Evolutionary conservation across 106 monocot genomes (phyloP), one percentile per base, ranked within the genome.

Genomic region (Dioscorea dumetorum): DNA sequence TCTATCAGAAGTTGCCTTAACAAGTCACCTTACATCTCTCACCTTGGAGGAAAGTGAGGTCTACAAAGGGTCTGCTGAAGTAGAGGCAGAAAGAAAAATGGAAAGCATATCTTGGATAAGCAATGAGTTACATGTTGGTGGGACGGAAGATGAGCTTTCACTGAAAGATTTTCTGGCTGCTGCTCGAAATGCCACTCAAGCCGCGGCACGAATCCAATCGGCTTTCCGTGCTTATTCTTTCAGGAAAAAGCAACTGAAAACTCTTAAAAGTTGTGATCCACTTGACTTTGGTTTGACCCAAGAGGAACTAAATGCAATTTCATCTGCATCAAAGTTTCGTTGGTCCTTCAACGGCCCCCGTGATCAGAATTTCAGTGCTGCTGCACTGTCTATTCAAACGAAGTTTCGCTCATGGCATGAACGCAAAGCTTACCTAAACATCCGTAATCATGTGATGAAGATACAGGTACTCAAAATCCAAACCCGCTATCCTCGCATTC

Each of bases 151-250:
- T 72, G 78, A 87, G 34, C 74, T 80, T 50, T 77, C 91, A n/a
- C 61, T 91, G 13, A 76, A 72, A 72, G 76, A 87, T 77, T 91
- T 81, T 54, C 72, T 91, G 74, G 76, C 75, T 62, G 91, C 91
- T 35, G 87, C 79, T 18, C 79, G 84, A 64, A 84, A 84, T 77
- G 84, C 91, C 50, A 54, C 91, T 68, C 84, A 84, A 74, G 91
- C 91, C 48, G 91, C 91, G 32, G 87, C 87, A 22, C 87, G 84
- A 31, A 91, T 91, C 66, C 91, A 91, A 73, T 66, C 73, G 61
- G 91, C 91, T 62, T 91, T 91, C 49, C 81, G 91, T 64, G 83
- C 79, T 17, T 78, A 83, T 71, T 91, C 87, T 57, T 91, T 91
- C 68, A 79, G 79, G 63, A 79, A 75, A 79, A 87, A 72, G 49